Conservation (phyloP, 2,329 filamentous ascomycete genomes). For the Scopulariopsis brevicaulis region DNA sequence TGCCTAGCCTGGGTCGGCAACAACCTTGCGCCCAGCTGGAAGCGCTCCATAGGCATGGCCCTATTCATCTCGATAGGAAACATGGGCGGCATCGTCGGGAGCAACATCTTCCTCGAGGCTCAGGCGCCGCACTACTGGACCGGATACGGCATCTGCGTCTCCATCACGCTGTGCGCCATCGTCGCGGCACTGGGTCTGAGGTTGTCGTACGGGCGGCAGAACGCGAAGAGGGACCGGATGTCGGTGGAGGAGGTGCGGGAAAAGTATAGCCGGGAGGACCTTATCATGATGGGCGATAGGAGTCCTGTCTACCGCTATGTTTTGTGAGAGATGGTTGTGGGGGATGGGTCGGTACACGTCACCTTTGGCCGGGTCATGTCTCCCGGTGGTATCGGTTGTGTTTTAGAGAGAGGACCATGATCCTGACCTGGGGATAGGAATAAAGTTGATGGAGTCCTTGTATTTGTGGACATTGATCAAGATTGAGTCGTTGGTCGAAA, state of each 20-base stretch:
- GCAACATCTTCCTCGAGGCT: slow-evolving; percentile 23
- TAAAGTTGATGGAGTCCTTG: too few species aligned
- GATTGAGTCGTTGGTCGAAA: too few species aligned
- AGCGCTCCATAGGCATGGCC: slow-evolving; percentile 13
- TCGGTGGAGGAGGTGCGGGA: slow-evolving; percentile 5
- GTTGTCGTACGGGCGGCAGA: slow-evolving; percentile 10
- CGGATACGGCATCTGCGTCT: slow-evolving; percentile 18
- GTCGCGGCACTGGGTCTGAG: slow-evolving; percentile 2
- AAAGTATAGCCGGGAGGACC: slow-evolving; percentile 5
- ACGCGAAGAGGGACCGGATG: slow-evolving; percentile 14
- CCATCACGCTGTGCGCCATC: slow-evolving; percentile 7
- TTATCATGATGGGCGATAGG: slow-evolving; percentile 17
- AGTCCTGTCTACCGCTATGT: slow-evolving; percentile 3
- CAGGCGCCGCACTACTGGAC: slow-evolving; percentile 21
- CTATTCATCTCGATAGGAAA: slow-evolving; percentile 12
- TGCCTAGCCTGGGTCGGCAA: slow-evolving; percentile 13
- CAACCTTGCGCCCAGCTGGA: slow-evolving; percentile 12
- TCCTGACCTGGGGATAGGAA: too few species aligned
- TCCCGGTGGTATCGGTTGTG: too few species aligned
- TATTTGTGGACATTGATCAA: too few species aligned
- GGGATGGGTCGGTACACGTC: too few species aligned
- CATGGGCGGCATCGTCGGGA: slow-evolving; percentile 18
- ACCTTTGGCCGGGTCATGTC: too few species aligned
- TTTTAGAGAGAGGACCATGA: too few species aligned
- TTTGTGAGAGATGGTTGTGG: too few species aligned